Base-by-base conservation (phyloP, 1,284 basidiomycete species). In the Leccinum pachyderme region DNA sequence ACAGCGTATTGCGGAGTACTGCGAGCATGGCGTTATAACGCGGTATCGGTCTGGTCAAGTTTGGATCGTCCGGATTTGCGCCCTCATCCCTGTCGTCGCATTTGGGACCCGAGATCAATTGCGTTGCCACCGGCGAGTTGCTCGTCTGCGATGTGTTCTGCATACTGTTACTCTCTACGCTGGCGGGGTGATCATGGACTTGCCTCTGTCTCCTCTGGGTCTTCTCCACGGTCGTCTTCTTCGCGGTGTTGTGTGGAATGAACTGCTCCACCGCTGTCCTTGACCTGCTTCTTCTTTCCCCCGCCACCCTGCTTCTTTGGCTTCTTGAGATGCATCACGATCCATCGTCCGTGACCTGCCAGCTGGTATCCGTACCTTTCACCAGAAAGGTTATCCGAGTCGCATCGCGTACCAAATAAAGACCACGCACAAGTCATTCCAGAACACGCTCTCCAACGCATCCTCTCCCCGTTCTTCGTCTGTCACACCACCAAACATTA, bases 11-110 rank as follows among this genome's bases (percentile, higher is more conserved):
- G 32, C 87, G 82, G 49, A 93, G 78, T 2, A 96, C 86, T 0
- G 93, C 87, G 8, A 96, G 77, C 93, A 97, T 96, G 2, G 91
- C 82, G 62, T 97, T 97, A 73, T 95, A 97, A n/a, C 94, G 79
- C 1, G 86, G 81, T 8, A 90, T 75, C 0, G 95, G 95, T 0
- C 80, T 73, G 0, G 87, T 87, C 57, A 82, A 74, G 33, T 78
- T 74, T 0, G 93, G 91, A 64, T 95, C 92, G 53, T 92, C 85
- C 0, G 77, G 75, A 61, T 90, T 85, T 27, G 75, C 66, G 15
- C 81, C 76, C 4, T 63, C 29, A 24, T 25, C 43, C 24, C 13
- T 27, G 27, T 33, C 57, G 4, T 55, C 52, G 9, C 3, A 44
- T 15, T 52, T 49, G 18, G n/a, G 8, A 27, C 53, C 53, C 1